phyloP scores from a whole-genome alignment of 768 basidiomycete species.

The Gloeopeniophorella convolvens region DNA sequence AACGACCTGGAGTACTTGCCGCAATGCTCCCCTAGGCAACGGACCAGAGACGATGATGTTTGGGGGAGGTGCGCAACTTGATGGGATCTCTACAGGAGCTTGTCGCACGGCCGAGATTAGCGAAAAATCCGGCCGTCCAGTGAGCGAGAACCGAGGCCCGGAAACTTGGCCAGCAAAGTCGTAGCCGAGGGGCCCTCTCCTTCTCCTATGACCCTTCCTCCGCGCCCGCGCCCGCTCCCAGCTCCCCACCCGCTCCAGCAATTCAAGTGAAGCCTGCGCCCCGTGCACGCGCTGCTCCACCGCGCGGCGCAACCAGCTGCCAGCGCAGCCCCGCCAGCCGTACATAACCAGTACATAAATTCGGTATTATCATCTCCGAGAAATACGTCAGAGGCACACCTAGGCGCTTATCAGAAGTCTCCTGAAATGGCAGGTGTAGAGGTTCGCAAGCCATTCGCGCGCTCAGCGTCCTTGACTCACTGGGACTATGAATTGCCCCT shows the following conservation, averaged over 20 bases:
- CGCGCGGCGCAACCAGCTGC: too few relatives aligned
- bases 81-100: not conserved
- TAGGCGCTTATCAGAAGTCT: not conserved
- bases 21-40: too few relatives aligned
- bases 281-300: too few relatives aligned
- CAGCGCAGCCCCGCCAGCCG: too few relatives aligned
- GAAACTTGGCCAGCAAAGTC: constrained; percentile 5
- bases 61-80: not conserved
- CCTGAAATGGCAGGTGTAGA: constrained; percentile 11
- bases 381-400: constrained; percentile 15
- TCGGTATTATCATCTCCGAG: not conserved
- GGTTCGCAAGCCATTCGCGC: constrained; percentile 6
- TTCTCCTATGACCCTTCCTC: too few relatives aligned
- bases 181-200: not conserved
- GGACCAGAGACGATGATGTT: too few relatives aligned
- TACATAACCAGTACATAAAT: constrained; percentile 17
- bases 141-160: constrained; percentile 8
- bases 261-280: too few relatives aligned
- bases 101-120: too few relatives aligned
- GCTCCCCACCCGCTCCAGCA: too few relatives aligned
- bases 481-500: not conserved
- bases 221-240: too few relatives aligned
- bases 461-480: constrained; percentile 9
- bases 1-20: too few relatives aligned
- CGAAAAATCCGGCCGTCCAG: too few relatives aligned